These are phyloP conservation scores for Clavulina sp. DNA, from an alignment of 768 basidiomycete species.

Conservation along the genomic window DNA sequence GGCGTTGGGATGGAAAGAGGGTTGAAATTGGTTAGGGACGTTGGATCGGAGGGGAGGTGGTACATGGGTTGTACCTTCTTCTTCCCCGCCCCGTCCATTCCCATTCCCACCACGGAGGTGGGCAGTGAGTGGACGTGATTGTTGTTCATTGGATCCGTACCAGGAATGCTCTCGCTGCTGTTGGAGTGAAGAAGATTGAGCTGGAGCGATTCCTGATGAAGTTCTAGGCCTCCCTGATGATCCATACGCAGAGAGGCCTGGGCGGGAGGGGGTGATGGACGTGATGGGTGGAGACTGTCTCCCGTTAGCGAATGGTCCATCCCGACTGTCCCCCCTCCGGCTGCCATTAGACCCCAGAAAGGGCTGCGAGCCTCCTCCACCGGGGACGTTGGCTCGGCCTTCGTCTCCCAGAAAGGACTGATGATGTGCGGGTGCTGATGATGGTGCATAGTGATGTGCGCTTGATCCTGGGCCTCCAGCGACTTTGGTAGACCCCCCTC, in stretches of 20 bases:
- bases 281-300: neutral
- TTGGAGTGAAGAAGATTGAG: too few species aligned
- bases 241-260: neutral
- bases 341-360: neutral
- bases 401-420: neutral
- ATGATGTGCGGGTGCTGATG: neutral
- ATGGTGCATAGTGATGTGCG: neutral
- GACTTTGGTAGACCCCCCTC: neutral
- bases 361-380: neutral
- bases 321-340: neutral
- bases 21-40: too few species aligned
- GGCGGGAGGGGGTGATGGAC: slow-evolving; percentile 4
- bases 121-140: too few species aligned
- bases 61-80: too few species aligned
- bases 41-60: too few species aligned
- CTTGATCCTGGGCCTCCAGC: neutral
- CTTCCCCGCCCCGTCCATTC: too few species aligned
- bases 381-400: neutral
- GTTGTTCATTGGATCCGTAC: too few species aligned
- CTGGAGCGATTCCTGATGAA: too few species aligned
- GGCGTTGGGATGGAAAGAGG: too few species aligned
- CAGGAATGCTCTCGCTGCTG: too few species aligned
- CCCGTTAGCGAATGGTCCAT: neutral
- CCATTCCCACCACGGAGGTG: too few species aligned
- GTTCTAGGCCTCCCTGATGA: neutral